Evolutionary conservation across 805 yeast species (phyloP).

Genomic region (Saccharomyces mikatae): DNA sequence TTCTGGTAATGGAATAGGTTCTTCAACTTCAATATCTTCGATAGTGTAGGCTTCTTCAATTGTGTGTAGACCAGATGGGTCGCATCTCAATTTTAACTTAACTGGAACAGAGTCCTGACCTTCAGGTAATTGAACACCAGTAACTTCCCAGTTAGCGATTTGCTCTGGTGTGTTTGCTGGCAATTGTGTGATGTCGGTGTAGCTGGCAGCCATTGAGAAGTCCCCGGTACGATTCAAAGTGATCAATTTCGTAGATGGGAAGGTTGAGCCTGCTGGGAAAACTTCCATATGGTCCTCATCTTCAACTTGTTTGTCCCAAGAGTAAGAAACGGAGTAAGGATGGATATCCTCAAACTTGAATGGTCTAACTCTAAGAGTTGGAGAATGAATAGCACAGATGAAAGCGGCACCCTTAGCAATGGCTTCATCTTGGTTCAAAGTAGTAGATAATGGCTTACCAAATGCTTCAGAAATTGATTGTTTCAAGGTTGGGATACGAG

Average conservation of each 20-base stretch:
- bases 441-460: constrained; percentile 78
- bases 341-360: constrained; percentile 94
- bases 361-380: constrained; percentile 95
- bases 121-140: constrained; percentile 72
- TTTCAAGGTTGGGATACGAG: constrained; percentile 92
- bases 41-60: constrained; percentile 90
- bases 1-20: constrained; percentile 54
- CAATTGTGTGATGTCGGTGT: constrained; percentile 64
- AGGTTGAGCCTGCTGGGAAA: constrained; percentile 83
- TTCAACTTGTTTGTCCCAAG: constrained; percentile 88
- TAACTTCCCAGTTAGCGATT: constrained; percentile 75
- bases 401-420: constrained; percentile 98
- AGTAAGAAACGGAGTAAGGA: constrained; percentile 84
- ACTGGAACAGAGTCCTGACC: constrained; percentile 73
- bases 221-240: constrained; percentile 86
- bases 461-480: constrained; percentile 68
- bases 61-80: constrained; percentile 89
- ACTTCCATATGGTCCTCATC: constrained; percentile 88
- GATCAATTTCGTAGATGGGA: constrained; percentile 91
- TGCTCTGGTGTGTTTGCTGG: constrained; percentile 58
- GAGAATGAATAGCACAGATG: constrained; percentile 96
- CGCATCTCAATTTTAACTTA: constrained; percentile 90
- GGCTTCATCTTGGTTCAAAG: constrained; percentile 98
- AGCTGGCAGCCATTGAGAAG: constrained; percentile 76
- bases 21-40: constrained; percentile 82